A percentile compares a stretch with the other conserved stretches of the same genome.
phyloP scores from a whole-genome alignment of 768 basidiomycete species.

The Kwoniella sp. region DNA sequence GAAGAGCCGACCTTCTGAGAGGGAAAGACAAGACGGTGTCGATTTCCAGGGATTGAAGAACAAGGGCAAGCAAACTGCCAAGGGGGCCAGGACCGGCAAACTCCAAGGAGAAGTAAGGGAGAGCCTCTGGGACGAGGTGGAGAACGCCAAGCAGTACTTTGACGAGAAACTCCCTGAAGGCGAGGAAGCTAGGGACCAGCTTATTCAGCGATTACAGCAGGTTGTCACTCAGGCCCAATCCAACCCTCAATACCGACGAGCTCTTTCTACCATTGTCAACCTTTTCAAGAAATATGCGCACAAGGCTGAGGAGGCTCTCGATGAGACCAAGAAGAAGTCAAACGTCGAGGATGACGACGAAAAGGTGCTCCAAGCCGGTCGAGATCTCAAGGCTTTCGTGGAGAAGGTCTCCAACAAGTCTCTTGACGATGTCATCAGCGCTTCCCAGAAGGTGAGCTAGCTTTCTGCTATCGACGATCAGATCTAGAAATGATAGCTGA shows the following conservation, averaged over 20 bases:
- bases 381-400: conserved; percentile 55
- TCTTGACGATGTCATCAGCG: conserved; percentile 52
- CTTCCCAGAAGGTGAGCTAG: conserved; percentile 45
- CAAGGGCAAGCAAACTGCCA: conserved; percentile 53
- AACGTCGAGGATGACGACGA: conserved; percentile 53
- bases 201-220: conserved; percentile 54
- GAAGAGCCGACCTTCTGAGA: conserved; percentile 42
- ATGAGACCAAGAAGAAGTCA: conserved; percentile 51
- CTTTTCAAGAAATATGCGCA: conserved; percentile 57
- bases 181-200: conserved; percentile 56
- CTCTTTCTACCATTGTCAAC: conserved; percentile 54
- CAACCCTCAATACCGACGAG: conserved; percentile 54
- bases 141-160: conserved; percentile 48
- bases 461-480: background rate
- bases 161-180: conserved; percentile 57
- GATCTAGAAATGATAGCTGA: no score
- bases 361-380: conserved; percentile 55
- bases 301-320: conserved; percentile 52
- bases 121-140: conserved; percentile 44
- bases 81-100: conserved; percentile 51
- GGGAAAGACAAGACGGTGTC: conserved; percentile 53
- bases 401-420: conserved; percentile 56
- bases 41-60: conserved; percentile 50
- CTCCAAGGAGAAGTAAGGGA: conserved; percentile 54
- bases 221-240: conserved; percentile 55